Base-by-base conservation (phyloP, 2,329 filamentous ascomycete species). In the Scopulariopsis brevicaulis region DNA sequence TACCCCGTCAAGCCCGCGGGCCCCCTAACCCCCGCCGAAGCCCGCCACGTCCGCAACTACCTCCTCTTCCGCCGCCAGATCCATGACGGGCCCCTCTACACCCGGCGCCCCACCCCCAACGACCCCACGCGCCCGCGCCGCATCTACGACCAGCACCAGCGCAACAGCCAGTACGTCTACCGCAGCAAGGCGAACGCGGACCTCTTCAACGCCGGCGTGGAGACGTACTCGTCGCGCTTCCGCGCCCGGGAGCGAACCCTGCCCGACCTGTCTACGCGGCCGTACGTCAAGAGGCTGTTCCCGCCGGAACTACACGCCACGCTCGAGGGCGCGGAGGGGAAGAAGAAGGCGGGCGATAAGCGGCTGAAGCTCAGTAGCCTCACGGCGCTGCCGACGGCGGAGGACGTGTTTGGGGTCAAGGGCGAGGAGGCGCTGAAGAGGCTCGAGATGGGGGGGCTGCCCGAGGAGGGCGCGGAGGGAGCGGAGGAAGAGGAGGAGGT, bases 201-300 rank as follows among this genome's bases (percentile, higher is more conserved):
- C 66, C 79, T 81, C 22, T 84, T 84, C 67, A 76, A 73, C n/a
- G n/a, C 15, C 40, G 73, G 77, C 48, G 75, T 83, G 58, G 79
- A 79, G n/a, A 78, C 77, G 60, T 83, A 82, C 70, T 80, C 78
- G 51, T 75, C 82, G 63, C 75, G 75, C 59, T 83, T 83, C 64
- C 70, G 74, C 40, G 73, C 74, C 59, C 71, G 75, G 50, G 76
- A 80, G 58, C 73, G 80, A 52, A 74, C 75, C 3, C 70, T 84
- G 55, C 81, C 81, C 3, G 79, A 83, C 62, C 75, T 83, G 63
- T 72, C 71, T 8, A 70, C 72, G 3, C 72, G 76, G 35, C 76
- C 78, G 1, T 77, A 81, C 60, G 48, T 55, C 60, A 71, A 70
- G 53, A 77, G 80, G 55, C 73, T 84, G 58, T 83, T 83, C 65